Conservation (phyloP, 1,284 basidiomycete species). For the Bondarzewia mesenterica region DNA sequence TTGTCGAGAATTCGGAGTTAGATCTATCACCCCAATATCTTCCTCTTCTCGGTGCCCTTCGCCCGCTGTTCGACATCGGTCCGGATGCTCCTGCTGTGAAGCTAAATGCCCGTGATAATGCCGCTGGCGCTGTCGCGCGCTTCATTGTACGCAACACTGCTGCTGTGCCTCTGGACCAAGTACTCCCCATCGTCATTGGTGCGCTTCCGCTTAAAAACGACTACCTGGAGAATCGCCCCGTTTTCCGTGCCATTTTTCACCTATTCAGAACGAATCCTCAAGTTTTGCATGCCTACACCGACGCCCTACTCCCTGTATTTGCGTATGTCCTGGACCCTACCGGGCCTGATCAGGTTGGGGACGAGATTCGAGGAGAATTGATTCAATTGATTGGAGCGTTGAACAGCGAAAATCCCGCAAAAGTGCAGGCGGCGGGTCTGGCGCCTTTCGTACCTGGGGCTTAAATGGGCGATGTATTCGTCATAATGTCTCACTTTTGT, state of each 20-base stretch:
- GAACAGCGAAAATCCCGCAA: conserved; percentile 64
- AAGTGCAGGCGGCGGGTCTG: conserved; percentile 72
- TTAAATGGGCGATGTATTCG: conserved; percentile 1
- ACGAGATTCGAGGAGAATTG: conserved; percentile 70
- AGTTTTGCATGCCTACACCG: conserved; percentile 71
- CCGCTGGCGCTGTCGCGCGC: conserved; percentile 86
- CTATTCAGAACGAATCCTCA: conserved; percentile 75
- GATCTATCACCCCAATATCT: conserved; percentile 85
- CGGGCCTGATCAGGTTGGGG: conserved; percentile 65
- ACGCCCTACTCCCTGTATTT: conserved; percentile 79
- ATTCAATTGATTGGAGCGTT: conserved; percentile 72
- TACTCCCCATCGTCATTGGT: conserved; percentile 78
- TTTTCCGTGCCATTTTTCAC: conserved; percentile 87
- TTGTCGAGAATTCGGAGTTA: conserved; percentile 81
- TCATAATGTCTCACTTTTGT: not conserved
- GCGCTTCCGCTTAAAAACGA: conserved; percentile 88
- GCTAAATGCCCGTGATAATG: conserved; percentile 92
- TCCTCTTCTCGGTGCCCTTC: conserved; percentile 73
- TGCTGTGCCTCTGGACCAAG: conserved; percentile 86
- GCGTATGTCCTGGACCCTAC: conserved; percentile 77
- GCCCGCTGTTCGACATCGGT: conserved; percentile 72
- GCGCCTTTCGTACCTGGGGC: conserved; percentile 33
- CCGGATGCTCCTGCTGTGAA: conserved; percentile 54
- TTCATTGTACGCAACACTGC: conserved; percentile 79
- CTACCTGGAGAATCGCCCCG: conserved; percentile 82